phyloP scores from a whole-genome alignment of 2,329 filamentous ascomycete genomes.

The Fusarium concolor region DNA sequence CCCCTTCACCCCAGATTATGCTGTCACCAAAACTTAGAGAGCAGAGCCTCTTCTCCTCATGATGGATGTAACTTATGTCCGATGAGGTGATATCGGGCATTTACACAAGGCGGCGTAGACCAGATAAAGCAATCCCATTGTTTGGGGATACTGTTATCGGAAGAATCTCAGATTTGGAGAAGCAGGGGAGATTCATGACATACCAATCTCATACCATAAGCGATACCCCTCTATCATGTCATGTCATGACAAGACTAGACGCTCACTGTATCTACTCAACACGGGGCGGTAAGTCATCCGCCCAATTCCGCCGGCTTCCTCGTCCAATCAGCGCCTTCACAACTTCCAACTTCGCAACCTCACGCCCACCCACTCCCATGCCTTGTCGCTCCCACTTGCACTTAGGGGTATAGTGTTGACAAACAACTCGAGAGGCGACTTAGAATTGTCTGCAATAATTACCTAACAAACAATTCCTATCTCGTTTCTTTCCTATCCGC shows the following conservation, averaged over 20 bases:
- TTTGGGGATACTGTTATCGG: neutral
- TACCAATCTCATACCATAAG: slow-evolving; percentile 6
- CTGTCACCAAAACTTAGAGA: slow-evolving; percentile 14
- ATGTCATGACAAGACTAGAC: slow-evolving; percentile 24
- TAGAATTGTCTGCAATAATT: slow-evolving; percentile 45
- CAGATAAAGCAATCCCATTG: slow-evolving; percentile 18
- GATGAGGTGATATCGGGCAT: slow-evolving; percentile 13
- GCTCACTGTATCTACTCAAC: slow-evolving; percentile 1
- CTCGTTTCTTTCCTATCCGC: slow-evolving; percentile 18
- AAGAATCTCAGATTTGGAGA: slow-evolving; percentile 8
- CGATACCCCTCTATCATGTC: slow-evolving; percentile 20
- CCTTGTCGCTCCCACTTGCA: slow-evolving; percentile 62
- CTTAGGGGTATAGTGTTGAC: slow-evolving; percentile 66
- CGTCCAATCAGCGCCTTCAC: slow-evolving; percentile 11
- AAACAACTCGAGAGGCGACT: slow-evolving; percentile 28
- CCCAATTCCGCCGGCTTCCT: slow-evolving; percentile 15
- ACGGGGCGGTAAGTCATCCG: slow-evolving; percentile 32
- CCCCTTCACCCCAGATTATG: slow-evolving; percentile 33
- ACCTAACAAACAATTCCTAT: slow-evolving; percentile 44
- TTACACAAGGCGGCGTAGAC: slow-evolving; percentile 30
- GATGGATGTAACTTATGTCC: slow-evolving; percentile 19
- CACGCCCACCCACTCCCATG: slow-evolving; percentile 38
- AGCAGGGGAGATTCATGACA: neutral
- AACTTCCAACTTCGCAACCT: slow-evolving; percentile 25
- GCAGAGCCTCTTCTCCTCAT: slow-evolving; percentile 39